Conservation (phyloP, 306 rosid genomes). For the Cucumis sativus region DNA sequence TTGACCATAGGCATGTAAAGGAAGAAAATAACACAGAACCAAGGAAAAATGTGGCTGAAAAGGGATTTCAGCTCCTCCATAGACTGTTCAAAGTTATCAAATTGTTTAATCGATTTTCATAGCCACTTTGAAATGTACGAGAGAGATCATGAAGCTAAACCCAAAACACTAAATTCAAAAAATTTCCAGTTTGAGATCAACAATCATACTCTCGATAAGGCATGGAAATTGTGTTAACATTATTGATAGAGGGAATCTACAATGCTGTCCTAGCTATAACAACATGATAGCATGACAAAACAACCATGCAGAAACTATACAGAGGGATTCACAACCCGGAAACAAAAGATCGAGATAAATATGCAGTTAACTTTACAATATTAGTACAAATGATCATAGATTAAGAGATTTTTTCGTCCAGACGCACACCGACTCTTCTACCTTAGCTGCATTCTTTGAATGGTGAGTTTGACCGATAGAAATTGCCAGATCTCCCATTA, state of each 20-base stretch:
- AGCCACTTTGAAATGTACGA: conserved; percentile 71
- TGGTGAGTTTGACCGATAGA: neutral
- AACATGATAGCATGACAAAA: neutral
- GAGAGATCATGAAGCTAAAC: neutral
- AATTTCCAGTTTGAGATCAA: neutral
- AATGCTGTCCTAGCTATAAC: neutral
- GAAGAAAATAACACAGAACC: neutral
- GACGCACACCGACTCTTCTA: neutral
- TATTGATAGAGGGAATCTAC: neutral
- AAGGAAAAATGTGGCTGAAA: conserved; percentile 32
- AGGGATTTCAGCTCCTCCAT: conserved; percentile 53
- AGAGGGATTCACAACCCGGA: neutral
- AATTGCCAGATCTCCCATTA: neutral
- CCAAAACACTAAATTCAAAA: neutral
- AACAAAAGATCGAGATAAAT: neutral
- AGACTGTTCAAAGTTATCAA: conserved; percentile 41
- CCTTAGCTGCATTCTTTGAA: neutral
- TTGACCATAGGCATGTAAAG: neutral
- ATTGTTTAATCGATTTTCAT: conserved; percentile 40
- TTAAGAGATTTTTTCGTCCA: neutral
- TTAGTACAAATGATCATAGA: neutral
- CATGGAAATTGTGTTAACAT: neutral
- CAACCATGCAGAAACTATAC: neutral
- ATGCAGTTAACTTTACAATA: neutral
- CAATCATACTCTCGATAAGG: neutral